Conservation (phyloP, 1,284 basidiomycete species). For the Phylloboletellus chloephorus region DNA sequence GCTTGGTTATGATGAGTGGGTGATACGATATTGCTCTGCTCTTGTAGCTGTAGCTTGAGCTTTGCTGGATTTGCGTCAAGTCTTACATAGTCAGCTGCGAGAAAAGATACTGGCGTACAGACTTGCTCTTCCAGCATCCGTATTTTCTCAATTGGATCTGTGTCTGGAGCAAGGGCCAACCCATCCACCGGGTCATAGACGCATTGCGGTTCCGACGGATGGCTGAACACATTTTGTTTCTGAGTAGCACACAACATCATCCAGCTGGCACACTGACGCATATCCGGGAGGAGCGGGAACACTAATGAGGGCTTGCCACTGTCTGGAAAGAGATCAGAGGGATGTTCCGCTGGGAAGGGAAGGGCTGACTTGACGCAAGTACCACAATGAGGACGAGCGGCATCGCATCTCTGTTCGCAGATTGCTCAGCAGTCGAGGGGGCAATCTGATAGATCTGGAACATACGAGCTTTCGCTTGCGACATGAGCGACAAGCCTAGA, state of each 20-base stretch:
- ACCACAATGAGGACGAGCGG: conserved; percentile 72
- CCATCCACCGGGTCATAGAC: conserved; percentile 81
- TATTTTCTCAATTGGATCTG: conserved; percentile 70
- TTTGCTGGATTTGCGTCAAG: conserved; percentile 42
- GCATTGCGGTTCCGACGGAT: conserved; percentile 75
- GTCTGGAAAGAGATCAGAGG: conserved; percentile 37
- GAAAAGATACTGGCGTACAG: conserved; percentile 38
- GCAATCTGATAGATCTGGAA: conserved; percentile 7
- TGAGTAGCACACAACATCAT: conserved; percentile 10
- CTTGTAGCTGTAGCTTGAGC: conserved; percentile 58
- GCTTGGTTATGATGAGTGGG: conserved; percentile 11
- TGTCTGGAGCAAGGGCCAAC: conserved; percentile 63
- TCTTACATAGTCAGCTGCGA: conserved; percentile 1
- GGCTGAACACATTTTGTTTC: conserved; percentile 45
- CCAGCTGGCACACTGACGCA: conserved; percentile 46
- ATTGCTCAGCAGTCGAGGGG: conserved; percentile 11
- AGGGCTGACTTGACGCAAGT: conserved; percentile 70
- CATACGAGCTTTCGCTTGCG: conserved; percentile 74
- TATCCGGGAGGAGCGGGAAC: conserved; percentile 76
- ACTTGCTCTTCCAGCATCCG: conserved; percentile 72
- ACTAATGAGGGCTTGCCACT: conserved; percentile 73
- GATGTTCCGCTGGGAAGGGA: conserved; percentile 1
- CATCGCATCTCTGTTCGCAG: conserved; percentile 69
- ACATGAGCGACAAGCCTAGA: conserved; percentile 72
- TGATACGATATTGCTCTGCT: conserved; percentile 35